Evolutionary conservation across 192 early-diverging fungal genomes (phyloP), one percentile per base, ranked within the genome.

Genomic region (Umbelopsis ramanniana): DNA sequence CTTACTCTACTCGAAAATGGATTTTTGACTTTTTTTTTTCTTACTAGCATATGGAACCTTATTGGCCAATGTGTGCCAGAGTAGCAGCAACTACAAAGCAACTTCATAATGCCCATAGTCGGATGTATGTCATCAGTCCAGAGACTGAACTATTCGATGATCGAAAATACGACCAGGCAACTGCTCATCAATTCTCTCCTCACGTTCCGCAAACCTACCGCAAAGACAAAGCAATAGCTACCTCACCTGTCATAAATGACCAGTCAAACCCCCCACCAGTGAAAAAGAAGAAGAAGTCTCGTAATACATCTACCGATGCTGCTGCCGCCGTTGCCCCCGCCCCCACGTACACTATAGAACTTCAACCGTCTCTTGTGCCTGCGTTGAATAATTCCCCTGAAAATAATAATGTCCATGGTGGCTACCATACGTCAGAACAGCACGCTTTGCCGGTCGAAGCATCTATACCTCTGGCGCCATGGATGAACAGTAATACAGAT

Each of bases 51-150:
- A 33, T 78, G 53, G 52, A 57, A 66, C 68, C 72, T 4, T 73
- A 72, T 24, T 78, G 76, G 76, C 72, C 72, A 14, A 67, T 78
- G 55, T 70, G 76, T 69, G 72, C 69, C 37, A 40, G 76, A 43
- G 40, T 78, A 46, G 53, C 70, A 6, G 40, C 52, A 19, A 78
- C 72, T 10, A 73, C 72, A 4, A 52, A 69, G 17, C 72, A 78
- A 26, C 46, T 78, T 29, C 35, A 73, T 19, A 47, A 29, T 40
- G 21, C 67, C 15, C 76, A 78, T 38, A 78, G 68, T 47, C 29
- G 72, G 35, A 24, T 78, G 35, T 78, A 78, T 63, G 55, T 48
- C n/a, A 40, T 50, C 21, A 53, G 70, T 52, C 57, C 57, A n/a
- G 24, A 63, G 35, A 63, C 57, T 4, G 29, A 17, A 5, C 35